Conservation (phyloP, 2,329 filamentous ascomycete species). For the Curvularia spicifera region DNA sequence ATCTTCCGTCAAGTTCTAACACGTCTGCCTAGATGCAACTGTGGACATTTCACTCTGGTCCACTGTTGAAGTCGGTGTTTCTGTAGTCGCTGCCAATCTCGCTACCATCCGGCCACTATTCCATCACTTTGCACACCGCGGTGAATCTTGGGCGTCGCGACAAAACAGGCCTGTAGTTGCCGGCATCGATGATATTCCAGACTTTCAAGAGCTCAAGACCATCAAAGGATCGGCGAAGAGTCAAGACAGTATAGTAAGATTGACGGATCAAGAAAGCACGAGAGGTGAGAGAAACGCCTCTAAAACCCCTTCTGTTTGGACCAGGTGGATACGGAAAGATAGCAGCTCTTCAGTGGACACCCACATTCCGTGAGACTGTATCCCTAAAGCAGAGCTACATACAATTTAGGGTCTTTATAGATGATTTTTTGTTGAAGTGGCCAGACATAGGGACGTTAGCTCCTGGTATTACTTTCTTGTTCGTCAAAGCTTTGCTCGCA, state of each 20-base stretch:
- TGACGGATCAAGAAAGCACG: background rate
- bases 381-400: background rate
- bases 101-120: constrained; percentile 23
- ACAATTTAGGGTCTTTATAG: background rate
- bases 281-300: background rate
- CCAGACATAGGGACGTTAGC: background rate
- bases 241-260: background rate
- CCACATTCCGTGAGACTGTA: background rate
- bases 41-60: constrained; percentile 29
- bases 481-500: background rate
- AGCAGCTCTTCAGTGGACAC: background rate
- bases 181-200: background rate
- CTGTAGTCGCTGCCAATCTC: constrained; percentile 18
- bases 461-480: background rate
- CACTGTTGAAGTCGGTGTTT: constrained; percentile 24
- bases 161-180: background rate
- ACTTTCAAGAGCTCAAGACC: background rate
- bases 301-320: background rate
- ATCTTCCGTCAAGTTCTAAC: background rate
- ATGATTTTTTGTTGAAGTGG: background rate
- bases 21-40: constrained; percentile 10
- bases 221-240: background rate
- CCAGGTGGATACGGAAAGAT: background rate
- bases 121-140: background rate
- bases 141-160: background rate